phyloP scores from a whole-genome alignment of 2,329 filamentous ascomycete species.

The Penicillium sp. region DNA sequence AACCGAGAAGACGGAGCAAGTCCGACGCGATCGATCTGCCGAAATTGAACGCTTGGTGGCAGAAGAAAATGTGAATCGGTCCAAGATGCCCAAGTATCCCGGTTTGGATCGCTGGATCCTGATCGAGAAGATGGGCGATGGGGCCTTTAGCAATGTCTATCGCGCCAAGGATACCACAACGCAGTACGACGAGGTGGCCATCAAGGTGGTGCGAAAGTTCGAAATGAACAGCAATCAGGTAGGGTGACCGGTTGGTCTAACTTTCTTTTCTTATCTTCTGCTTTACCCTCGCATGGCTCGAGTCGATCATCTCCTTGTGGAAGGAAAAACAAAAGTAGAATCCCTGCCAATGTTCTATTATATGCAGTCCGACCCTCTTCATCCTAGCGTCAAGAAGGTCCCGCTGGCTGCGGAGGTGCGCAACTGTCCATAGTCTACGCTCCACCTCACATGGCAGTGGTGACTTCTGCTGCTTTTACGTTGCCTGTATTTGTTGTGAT shows the following conservation, averaged over 20 bases:
- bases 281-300: slow-evolving; percentile 26
- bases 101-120: slow-evolving; percentile 81
- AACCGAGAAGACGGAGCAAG: slow-evolving; percentile 60
- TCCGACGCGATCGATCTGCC: slow-evolving; percentile 49
- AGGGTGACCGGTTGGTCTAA: slow-evolving; percentile 44
- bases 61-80: slow-evolving; percentile 81
- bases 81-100: slow-evolving; percentile 80
- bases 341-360: slow-evolving; percentile 47
- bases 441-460: slow-evolving; percentile 7
- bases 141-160: slow-evolving; percentile 98
- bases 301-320: slow-evolving; percentile 23
- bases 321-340: slow-evolving; percentile 14
- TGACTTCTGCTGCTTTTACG: neutral
- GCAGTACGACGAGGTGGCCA: slow-evolving; percentile 74
- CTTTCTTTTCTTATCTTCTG: slow-evolving; percentile 28
- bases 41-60: slow-evolving; percentile 82
- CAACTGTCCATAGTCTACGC: slow-evolving; percentile 41
- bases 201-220: slow-evolving; percentile 98
- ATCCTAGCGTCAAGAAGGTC: slow-evolving; percentile 93
- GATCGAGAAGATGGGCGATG: slow-evolving; percentile 96
- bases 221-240: slow-evolving; percentile 99
- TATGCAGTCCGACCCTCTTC: slow-evolving; percentile 78
- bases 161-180: slow-evolving; percentile 73
- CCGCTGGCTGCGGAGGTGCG: slow-evolving; percentile 97
- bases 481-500: neutral